phyloP scores from a whole-genome alignment of 2,329 filamentous ascomycete species.

The Apiospora pterosperma region DNA sequence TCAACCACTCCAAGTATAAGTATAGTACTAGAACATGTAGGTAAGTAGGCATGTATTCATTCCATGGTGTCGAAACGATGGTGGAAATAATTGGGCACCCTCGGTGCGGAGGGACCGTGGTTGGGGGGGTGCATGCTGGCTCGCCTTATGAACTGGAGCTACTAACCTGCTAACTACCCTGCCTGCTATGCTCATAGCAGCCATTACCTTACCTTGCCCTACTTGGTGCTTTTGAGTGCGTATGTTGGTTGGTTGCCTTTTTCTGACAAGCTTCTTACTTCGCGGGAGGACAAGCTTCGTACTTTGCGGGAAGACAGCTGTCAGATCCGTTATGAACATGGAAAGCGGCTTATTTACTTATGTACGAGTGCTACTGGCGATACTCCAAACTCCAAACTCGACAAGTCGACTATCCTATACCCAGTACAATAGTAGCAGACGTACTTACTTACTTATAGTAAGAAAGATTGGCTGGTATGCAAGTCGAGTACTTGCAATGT shows the following conservation, averaged over 20 bases:
- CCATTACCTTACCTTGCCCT: no score
- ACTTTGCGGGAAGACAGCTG: background rate
- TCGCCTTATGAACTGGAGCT: background rate
- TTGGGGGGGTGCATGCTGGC: background rate
- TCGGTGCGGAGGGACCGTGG: background rate
- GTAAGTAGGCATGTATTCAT: no score
- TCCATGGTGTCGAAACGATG: background rate
- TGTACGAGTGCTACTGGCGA: no score
- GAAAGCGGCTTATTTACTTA: background rate
- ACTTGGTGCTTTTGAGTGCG: no score
- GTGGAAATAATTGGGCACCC: background rate
- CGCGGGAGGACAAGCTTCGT: background rate
- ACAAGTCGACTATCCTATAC: no score
- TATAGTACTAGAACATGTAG: background rate
- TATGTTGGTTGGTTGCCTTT: background rate
- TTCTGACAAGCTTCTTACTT: background rate
- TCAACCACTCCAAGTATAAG: background rate
- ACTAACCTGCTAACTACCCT: background rate
- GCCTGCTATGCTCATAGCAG: background rate
- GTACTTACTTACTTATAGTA: no score
- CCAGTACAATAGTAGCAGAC: no score
- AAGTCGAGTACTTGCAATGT: no score
- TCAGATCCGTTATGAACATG: background rate
- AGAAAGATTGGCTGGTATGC: no score
- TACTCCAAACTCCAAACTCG: background rate